phyloP scores from a whole-genome alignment of 2,329 filamentous ascomycete species.

The Lojkania enalia region DNA sequence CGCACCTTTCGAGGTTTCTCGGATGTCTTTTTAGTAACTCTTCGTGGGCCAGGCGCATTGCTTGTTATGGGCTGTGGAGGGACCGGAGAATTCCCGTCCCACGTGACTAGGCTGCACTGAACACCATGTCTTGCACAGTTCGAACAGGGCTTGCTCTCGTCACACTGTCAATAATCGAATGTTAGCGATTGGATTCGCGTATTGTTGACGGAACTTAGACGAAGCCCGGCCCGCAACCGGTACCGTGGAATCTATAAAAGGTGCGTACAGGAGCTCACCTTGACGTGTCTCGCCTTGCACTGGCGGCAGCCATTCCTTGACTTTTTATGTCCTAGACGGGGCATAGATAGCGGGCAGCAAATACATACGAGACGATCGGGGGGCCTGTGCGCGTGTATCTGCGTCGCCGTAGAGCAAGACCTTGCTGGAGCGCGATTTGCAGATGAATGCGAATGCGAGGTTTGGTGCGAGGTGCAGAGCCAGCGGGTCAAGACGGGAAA shows the following conservation, averaged over 20 bases:
- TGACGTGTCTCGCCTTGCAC: slow-evolving; percentile 45
- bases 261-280: slow-evolving; percentile 27
- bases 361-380: too few species aligned
- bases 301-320: slow-evolving; percentile 39
- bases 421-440: slow-evolving; percentile 15
- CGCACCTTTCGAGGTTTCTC: neutral
- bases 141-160: slow-evolving; percentile 44
- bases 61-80: slow-evolving; percentile 3
- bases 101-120: slow-evolving; percentile 38
- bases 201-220: too few species aligned
- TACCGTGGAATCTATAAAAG: slow-evolving; percentile 3
- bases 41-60: neutral
- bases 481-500: too few species aligned
- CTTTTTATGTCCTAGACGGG: slow-evolving; percentile 45
- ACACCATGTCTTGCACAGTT: slow-evolving; percentile 44
- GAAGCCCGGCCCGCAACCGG: slow-evolving; percentile 7
- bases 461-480: slow-evolving; percentile 9
- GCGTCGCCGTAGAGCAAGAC: too few species aligned
- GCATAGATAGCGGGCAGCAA: slow-evolving; percentile 36
- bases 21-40: neutral
- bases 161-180: slow-evolving; percentile 31
- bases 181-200: too few species aligned
- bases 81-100: slow-evolving; percentile 24
- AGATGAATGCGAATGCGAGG: slow-evolving; percentile 26
- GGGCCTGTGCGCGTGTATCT: too few species aligned